Conservation (phyloP, 305 asterid species). For the Ajuga reptans region DNA sequence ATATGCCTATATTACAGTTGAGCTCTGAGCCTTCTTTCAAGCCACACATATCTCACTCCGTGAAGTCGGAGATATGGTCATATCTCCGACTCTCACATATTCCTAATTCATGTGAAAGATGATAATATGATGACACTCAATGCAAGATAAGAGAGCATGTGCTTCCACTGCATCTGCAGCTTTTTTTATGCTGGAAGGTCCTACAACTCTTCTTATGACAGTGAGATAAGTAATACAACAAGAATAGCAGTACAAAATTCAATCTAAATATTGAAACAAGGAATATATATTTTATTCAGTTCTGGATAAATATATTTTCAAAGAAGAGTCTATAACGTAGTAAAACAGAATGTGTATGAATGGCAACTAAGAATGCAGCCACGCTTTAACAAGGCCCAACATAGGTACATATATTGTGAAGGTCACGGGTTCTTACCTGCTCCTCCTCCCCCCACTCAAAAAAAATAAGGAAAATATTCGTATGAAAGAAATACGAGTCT, state of each 20-base stretch:
- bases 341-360: constrained; percentile 18
- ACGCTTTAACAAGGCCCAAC: too few species aligned
- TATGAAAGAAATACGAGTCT: constrained; percentile 24
- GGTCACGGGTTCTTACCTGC: too few species aligned
- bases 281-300: not conserved
- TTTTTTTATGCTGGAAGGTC: constrained; percentile 18
- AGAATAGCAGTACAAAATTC: too few species aligned
- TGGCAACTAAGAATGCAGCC: constrained; percentile 7
- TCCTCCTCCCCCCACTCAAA: too few species aligned
- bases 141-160: not conserved
- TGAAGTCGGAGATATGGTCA: not conserved
- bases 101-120: not conserved
- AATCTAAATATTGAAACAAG: too few species aligned
- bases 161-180: not conserved
- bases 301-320: not conserved
- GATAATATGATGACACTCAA: not conserved
- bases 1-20: not conserved
- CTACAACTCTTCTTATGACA: constrained; percentile 8
- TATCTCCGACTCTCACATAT: not conserved
- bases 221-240: not conserved
- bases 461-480: too few species aligned
- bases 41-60: too few species aligned
- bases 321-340: not conserved
- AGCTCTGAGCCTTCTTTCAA: not conserved
- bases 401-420: constrained; percentile 12